Base-by-base conservation (phyloP, 2,329 filamentous ascomycete genomes). In the Hypoxylon sp. region DNA sequence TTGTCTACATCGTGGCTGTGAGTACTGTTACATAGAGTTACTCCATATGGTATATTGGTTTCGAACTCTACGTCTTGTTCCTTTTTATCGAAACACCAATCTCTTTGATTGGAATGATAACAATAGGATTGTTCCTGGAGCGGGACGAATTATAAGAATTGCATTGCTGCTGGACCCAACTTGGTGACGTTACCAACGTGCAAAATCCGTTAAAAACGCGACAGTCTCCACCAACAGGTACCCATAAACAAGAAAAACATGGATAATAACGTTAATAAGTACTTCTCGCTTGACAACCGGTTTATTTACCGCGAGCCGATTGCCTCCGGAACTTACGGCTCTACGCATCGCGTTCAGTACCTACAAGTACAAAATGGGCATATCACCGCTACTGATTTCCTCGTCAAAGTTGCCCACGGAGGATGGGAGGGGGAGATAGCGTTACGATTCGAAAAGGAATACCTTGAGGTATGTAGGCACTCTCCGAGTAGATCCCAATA, bases 261-360 rank as follows among this genome's bases (percentile, higher is more conserved):
- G 47, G 13, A 27, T 35, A 17, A 13, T 2, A 7, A 13, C 1
- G 29, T 17, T 27, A 1, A 42, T 11, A 6, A 8, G 2, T 55
- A 37, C 29, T 66, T 66, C 37, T 29, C 24, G 27, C 21, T 2
- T 3, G 57, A 66, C 46, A 31, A 8, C 27, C 44, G 46, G 17
- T 66, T 61, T 47, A 3, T 7, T 27, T 66, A 57, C 24, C 32
- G 27, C 24, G 27, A 10, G 2, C 2, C 1, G 8, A n/a, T 66
- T 29, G 56, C 8, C 35, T 2, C 17, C 11, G 63, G 63, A 24
- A 15, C 10, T 0, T 61, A 4, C 32, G 63, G 51, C 15, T 37
- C 11, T 35, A 29, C 57, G 10, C 57, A 66, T 53, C 63, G 52
- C 21, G 37, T 66, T 10, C 50, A 57, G 8, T 66, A 62, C 42